Conservation (phyloP, 345 rosid species). For the Aethionema arabicum region DNA sequence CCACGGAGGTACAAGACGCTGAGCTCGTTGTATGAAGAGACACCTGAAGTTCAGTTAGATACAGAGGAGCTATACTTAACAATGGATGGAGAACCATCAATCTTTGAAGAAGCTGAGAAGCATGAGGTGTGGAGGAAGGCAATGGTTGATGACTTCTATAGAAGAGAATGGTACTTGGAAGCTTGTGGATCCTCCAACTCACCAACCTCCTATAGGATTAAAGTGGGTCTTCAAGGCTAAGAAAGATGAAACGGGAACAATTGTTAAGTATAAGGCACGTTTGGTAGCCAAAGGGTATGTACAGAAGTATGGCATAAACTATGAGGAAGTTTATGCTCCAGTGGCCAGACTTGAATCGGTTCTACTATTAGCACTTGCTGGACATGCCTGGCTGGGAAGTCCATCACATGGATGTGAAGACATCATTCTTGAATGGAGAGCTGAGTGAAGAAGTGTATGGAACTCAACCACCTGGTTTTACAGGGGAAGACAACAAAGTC, state of each 20-base stretch:
- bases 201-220: background rate
- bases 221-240: background rate
- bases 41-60: background rate
- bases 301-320: background rate
- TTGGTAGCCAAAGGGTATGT: background rate
- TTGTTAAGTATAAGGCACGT: background rate
- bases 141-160: background rate
- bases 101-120: background rate
- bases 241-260: no score
- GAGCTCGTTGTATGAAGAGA: background rate
- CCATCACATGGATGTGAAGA: no score
- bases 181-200: background rate
- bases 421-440: no score
- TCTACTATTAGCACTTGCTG: background rate
- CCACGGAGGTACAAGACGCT: no score
- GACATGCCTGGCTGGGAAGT: background rate
- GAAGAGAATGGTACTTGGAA: no score
- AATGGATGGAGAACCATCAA: background rate
- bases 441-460: no score
- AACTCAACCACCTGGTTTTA: background rate
- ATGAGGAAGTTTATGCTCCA: no score
- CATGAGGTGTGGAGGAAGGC: background rate
- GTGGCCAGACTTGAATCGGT: no score
- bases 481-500: background rate
- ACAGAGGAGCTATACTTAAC: background rate